Base-by-base conservation (phyloP, 192 early-diverging fungal species). In the Backusella luteola region DNA sequence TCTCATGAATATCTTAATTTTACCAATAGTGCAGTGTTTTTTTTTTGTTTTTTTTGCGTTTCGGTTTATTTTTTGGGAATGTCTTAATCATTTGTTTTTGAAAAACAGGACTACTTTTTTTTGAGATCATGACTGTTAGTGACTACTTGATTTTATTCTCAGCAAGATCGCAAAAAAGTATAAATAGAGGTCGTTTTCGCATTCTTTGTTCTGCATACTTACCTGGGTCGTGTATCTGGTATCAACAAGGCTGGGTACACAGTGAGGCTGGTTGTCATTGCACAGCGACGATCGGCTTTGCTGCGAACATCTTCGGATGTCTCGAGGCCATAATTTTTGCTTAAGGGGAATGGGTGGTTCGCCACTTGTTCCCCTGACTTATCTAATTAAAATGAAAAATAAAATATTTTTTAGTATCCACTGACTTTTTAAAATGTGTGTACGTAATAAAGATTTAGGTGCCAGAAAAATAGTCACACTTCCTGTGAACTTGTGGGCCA, bases 251-350 rank as follows among this genome's bases (percentile, higher is more conserved):
- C 75, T 26, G 67, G 36, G 32, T 67, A 35, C 35, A 76, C 75
- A 76, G 75, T 29, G 44, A 19, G 49, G 26, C 68, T 69, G 75
- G 53, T 66, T 76, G 67, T 76, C 75, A 76, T 76, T 76, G 75
- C 75, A 76, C 75, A 36, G 68, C 75, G 75, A 76, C 66, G 68
- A 66, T 76, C 46, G 67, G 75, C 41, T 38, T 70, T 56, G 39
- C 75, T 76, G 75, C 75, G 75, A 76, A 76, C 75, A 76, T 66
- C 75, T 76, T 70, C 49, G 67, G 75, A 66, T 76, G 75, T 76
- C 75, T 76, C 75, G 75, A 76, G 75, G 68, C 75, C 75, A 67
- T 42, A 70, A 76, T 76, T 76, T 76, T 76, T 76, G 75, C 34
- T 76, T 76, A 38, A 42, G 75, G 75, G 68, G 42, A 69, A 6